These are phyloP conservation scores for Hyaloscypha hepaticicola DNA, from an alignment of 495 filamentous ascomycete genomes.

Conservation along the genomic window DNA sequence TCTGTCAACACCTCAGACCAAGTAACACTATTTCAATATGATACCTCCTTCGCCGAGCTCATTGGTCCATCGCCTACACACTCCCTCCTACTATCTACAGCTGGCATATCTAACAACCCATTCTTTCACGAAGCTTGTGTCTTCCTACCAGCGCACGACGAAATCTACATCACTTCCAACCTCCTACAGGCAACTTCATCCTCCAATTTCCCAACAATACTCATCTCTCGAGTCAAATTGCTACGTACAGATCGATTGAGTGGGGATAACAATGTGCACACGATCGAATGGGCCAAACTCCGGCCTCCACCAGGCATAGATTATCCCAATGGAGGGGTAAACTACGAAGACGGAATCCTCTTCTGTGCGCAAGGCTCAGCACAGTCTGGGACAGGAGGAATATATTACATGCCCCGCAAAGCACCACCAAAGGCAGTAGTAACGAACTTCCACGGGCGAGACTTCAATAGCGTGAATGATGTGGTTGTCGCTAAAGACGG, in stretches of 20 bases:
- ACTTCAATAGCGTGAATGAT: conserved; percentile 64
- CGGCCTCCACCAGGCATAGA: conserved; percentile 45
- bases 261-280: conserved; percentile 20
- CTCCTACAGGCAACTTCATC: conserved; percentile 39
- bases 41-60: conserved; percentile 21
- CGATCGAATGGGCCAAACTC: conserved; percentile 44
- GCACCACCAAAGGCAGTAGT: conserved; percentile 38
- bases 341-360: conserved; percentile 42
- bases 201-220: conserved; percentile 40
- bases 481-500: conserved; percentile 51
- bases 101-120: conserved; percentile 37
- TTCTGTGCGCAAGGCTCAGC: conserved; percentile 54
- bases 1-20: conserved; percentile 16
- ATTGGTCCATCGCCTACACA: conserved; percentile 29
- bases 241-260: conserved; percentile 27
- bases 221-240: conserved; percentile 43
- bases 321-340: conserved; percentile 56
- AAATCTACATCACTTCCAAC: conserved; percentile 62
- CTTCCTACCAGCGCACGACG: conserved; percentile 43
- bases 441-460: conserved; percentile 54
- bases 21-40: conserved; percentile 27
- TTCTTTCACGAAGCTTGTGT: conserved; percentile 64
- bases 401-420: conserved; percentile 48
- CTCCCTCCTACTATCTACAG: conserved; percentile 42
- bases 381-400: conserved; percentile 40